Percentiles rank a stretch among this genome's conserved stretches.
These are phyloP conservation scores for Mortierella polycephala DNA, from an alignment of 371 early-diverging fungal species.

Conservation along the genomic window DNA sequence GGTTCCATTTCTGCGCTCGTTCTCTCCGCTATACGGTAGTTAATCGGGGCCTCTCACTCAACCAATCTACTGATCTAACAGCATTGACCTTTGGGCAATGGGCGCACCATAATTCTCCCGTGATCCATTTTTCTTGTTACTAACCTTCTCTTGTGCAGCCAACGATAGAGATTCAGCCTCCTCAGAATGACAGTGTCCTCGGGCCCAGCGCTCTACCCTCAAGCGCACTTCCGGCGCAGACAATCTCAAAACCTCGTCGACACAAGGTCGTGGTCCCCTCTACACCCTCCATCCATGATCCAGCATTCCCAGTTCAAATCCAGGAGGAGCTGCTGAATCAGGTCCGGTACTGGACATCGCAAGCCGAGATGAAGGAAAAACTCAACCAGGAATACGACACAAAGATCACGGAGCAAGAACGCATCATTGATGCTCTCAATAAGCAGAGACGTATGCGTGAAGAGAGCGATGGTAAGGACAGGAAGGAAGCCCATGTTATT, in stretches of 20 bases:
- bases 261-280: constrained; percentile 42
- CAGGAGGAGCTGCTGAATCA: constrained; percentile 52
- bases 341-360: constrained; percentile 53
- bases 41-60: not conserved
- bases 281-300: constrained; percentile 21
- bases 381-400: constrained; percentile 71
- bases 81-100: too few relatives aligned
- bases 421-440: constrained; percentile 70
- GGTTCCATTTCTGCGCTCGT: not conserved
- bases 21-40: not conserved
- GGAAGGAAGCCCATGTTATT: too few relatives aligned
- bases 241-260: constrained; percentile 45
- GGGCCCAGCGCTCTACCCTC: constrained; percentile 42
- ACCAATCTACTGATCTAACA: not conserved
- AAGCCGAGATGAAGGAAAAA: constrained; percentile 66
- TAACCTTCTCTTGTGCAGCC: constrained; percentile 16
- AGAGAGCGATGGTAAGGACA: constrained; percentile 67
- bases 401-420: constrained; percentile 71
- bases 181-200: constrained; percentile 31
- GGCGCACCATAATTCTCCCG: too few relatives aligned
- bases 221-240: constrained; percentile 32
- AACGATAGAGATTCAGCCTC: constrained; percentile 36
- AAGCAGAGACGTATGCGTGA: constrained; percentile 69
- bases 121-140: not conserved
- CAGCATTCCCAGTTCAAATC: constrained; percentile 47